Evolutionary conservation across 1,139 yeast species (phyloP).

Genomic region (Blastobotrys proliferans): DNA sequence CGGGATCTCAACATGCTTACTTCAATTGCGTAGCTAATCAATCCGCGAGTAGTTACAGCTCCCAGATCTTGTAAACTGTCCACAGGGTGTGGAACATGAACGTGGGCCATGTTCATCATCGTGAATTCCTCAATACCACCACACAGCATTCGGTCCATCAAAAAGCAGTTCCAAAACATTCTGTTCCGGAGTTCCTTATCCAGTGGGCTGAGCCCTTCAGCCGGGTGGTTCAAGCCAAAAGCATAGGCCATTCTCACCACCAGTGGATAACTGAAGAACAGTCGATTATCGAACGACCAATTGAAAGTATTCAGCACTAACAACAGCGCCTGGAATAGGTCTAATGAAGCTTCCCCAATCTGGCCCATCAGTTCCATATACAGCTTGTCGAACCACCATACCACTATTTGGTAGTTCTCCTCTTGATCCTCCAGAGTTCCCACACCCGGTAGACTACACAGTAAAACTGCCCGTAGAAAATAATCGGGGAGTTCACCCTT

Average conservation of each 20-base stretch:
- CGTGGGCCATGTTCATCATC: conserved; percentile 1
- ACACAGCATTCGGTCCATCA: conserved; percentile 4
- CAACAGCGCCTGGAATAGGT: conserved; percentile 7
- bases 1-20: conserved; percentile 1
- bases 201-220: conserved; percentile 3
- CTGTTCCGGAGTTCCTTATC: conserved; percentile 5
- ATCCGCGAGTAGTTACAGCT: background rate
- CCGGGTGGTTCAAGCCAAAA: conserved; percentile 1
- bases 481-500: background rate
- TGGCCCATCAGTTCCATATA: conserved; percentile 1
- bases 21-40: background rate
- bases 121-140: conserved; percentile 9
- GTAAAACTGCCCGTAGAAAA: conserved; percentile 6
- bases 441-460: background rate
- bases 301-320: conserved; percentile 2
- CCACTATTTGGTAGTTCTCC: background rate
- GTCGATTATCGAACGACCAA: background rate
- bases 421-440: background rate
- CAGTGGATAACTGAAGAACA: conserved; percentile 4
- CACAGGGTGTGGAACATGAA: conserved; percentile 2
- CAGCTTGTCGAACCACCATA: conserved; percentile 9
- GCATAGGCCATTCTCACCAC: conserved; percentile 5
- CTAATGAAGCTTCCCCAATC: conserved; percentile 2
- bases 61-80: conserved; percentile 5
- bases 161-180: conserved; percentile 10